Percentiles rank a stretch among this genome's conserved stretches.
phyloP scores from a whole-genome alignment of 352 stramenopile species.

The Globisporangium orthogonon region DNA sequence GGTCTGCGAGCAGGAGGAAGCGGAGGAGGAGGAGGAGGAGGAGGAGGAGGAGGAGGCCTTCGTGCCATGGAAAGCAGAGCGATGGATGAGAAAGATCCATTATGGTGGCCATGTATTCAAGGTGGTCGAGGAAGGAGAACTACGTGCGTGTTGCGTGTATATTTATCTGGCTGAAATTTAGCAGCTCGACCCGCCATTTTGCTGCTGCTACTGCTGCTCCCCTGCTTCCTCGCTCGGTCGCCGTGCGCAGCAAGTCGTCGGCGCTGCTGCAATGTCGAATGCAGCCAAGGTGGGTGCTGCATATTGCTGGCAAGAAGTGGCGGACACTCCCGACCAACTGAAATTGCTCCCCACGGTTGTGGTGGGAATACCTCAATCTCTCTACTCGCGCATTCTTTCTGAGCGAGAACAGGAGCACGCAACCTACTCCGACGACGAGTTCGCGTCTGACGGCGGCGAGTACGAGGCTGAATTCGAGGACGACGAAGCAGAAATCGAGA shows the following conservation, averaged over 20 bases:
- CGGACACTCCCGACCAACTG: too few species aligned
- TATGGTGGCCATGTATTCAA: too few species aligned
- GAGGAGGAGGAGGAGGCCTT: too few species aligned
- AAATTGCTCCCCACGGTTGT: too few species aligned
- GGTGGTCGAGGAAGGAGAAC: too few species aligned
- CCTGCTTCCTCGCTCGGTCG: too few species aligned
- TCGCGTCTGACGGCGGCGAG: conserved; percentile 20
- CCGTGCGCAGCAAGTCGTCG: background rate
- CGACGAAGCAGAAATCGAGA: conserved; percentile 14
- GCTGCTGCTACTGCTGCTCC: background rate
- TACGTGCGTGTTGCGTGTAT: too few species aligned
- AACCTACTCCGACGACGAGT: conserved; percentile 52
- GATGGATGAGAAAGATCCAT: too few species aligned
- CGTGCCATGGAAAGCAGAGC: too few species aligned
- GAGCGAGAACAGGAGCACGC: conserved; percentile 11
- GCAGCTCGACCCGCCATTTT: background rate
- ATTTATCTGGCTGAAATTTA: background rate
- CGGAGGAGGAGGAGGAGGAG: too few species aligned
- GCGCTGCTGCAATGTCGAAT: conserved; percentile 17
- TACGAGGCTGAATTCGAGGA: conserved; percentile 21
- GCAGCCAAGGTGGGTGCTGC: conserved; percentile 5
- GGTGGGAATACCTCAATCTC: background rate
- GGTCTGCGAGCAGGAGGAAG: too few species aligned
- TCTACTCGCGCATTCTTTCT: background rate
- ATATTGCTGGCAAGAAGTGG: background rate